phyloP scores from a whole-genome alignment of 192 early-diverging fungal genomes.

The Podochytrium sp. region DNA sequence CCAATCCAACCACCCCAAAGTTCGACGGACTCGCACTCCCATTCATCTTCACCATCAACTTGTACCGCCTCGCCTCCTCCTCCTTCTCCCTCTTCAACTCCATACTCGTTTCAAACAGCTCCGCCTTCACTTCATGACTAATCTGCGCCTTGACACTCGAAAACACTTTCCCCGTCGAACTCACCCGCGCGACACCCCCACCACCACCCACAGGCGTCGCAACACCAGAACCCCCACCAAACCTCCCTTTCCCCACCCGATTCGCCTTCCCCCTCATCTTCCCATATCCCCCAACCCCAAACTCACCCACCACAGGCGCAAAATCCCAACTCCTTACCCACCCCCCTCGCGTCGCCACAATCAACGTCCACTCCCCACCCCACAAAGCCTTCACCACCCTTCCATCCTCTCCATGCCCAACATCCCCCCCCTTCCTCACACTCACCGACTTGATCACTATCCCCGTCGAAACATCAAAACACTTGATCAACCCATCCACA shows the following conservation, averaged over 20 bases:
- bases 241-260: not conserved
- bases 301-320: not conserved
- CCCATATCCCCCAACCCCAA: not conserved
- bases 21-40: not conserved
- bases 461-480: slow-evolving; percentile 19
- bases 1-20: slow-evolving; percentile 11
- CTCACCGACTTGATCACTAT: not conserved
- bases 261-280: not conserved
- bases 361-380: slow-evolving; percentile 26
- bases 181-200: not conserved
- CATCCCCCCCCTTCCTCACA: slow-evolving; percentile 14
- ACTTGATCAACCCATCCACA: not conserved
- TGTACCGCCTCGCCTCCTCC: slow-evolving; percentile 11
- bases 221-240: slow-evolving; percentile 8
- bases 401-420: not conserved
- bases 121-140: slow-evolving; percentile 7
- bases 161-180: not conserved
- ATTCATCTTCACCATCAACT: slow-evolving; percentile 7
- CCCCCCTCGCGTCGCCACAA: slow-evolving; percentile 18
- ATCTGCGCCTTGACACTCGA: slow-evolving; percentile 15
- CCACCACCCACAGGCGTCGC: not conserved
- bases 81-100: slow-evolving; percentile 11
- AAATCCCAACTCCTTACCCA: slow-evolving; percentile 33
- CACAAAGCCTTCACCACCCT: not conserved
- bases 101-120: not conserved